Percentiles rank a stretch among this genome's conserved stretches.
Evolutionary conservation across 441 rosid species (phyloP).

Genomic region (Syzygium syzygioides): DNA sequence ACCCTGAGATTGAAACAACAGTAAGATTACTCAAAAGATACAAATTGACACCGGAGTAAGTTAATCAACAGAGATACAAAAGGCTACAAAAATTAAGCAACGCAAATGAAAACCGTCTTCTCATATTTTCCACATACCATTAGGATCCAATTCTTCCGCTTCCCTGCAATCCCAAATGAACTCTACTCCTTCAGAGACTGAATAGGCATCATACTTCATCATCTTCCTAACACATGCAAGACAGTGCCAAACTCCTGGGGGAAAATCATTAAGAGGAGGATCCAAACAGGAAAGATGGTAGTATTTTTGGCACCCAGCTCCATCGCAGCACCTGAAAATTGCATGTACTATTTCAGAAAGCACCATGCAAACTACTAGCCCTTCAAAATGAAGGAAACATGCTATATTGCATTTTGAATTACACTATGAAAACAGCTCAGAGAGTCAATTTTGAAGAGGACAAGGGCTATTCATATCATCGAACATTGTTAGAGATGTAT

Average conservation of each 20-base stretch:
- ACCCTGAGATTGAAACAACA: slow-evolving; percentile 19
- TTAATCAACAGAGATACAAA: background rate
- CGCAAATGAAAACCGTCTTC: background rate
- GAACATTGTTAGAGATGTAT: background rate
- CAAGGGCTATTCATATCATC: background rate
- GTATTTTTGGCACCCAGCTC: slow-evolving; percentile 42
- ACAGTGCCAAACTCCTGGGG: slow-evolving; percentile 47
- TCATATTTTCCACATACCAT: slow-evolving; percentile 25
- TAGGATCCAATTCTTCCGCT: slow-evolving; percentile 17
- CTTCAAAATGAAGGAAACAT: background rate
- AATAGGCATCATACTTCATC: slow-evolving; percentile 28
- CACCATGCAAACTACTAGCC: background rate
- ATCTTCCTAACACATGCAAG: slow-evolving; percentile 33
- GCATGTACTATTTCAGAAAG: background rate
- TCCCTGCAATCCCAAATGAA: slow-evolving; percentile 41
- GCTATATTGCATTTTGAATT: background rate
- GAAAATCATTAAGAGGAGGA: slow-evolving; percentile 30
- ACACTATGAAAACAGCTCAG: background rate
- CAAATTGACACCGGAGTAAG: background rate
- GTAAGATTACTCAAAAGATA: background rate
- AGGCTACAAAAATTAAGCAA: background rate
- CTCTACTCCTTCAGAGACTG: slow-evolving; percentile 41
- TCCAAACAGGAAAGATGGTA: slow-evolving; percentile 50
- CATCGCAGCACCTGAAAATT: slow-evolving; percentile 47
- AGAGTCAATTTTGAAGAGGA: background rate